Conservation (phyloP, 768 basidiomycete genomes). For the Leccinum longicurvipes region DNA sequence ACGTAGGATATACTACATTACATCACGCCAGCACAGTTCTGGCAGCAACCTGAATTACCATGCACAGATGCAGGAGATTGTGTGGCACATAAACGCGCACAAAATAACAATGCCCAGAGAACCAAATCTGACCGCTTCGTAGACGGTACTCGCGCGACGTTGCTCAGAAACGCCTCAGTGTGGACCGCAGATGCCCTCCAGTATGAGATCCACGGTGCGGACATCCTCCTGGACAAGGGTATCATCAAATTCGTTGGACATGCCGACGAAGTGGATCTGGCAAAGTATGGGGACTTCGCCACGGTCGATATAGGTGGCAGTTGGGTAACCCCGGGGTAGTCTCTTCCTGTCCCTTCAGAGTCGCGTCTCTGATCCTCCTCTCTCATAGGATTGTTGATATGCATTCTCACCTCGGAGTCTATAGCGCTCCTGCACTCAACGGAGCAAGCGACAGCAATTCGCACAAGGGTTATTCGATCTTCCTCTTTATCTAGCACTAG, state of each 20-base stretch:
- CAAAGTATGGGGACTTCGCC: constrained; percentile 41
- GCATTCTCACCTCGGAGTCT: constrained; percentile 78
- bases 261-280: constrained; percentile 38
- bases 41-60: too few relatives aligned
- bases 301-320: constrained; percentile 59
- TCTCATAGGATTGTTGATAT: constrained; percentile 52
- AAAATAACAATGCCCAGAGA: too few relatives aligned
- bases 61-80: too few relatives aligned
- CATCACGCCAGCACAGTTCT: too few relatives aligned
- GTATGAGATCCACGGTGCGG: constrained; percentile 34
- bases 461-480: constrained; percentile 36
- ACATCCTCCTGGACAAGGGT: constrained; percentile 40
- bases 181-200: constrained; percentile 48
- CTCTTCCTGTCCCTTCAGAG: constrained; percentile 16
- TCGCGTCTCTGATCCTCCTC: constrained; percentile 34
- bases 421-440: constrained; percentile 52
- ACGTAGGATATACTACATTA: too few relatives aligned
- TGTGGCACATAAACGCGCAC: too few relatives aligned
- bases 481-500: background rate
- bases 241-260: constrained; percentile 37
- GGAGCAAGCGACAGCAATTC: constrained; percentile 64
- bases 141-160: constrained; percentile 35
- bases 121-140: constrained; percentile 40
- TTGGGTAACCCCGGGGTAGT: constrained; percentile 70
- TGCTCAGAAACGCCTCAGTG: constrained; percentile 48